A percentile compares a stretch with the other conserved stretches of the same genome.
Conservation (phyloP, 768 basidiomycete genomes). For the Pisolithus albus region DNA sequence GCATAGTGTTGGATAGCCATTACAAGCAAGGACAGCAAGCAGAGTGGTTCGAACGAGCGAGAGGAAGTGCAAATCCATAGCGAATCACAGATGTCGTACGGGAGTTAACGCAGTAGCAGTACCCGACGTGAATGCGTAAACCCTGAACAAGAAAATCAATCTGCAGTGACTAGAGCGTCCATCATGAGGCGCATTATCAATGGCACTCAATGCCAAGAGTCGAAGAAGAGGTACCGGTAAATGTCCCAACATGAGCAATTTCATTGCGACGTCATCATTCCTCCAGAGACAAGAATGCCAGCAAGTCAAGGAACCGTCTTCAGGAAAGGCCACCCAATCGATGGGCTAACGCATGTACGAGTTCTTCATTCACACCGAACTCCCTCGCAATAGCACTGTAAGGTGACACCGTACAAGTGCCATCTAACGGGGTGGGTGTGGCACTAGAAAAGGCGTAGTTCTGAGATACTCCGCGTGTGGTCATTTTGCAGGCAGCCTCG, state of each 20-base stretch:
- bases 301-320: constrained; percentile 1
- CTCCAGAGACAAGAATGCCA: neutral
- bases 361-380: constrained; percentile 63
- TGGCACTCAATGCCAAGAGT: constrained; percentile 24
- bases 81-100: constrained; percentile 10
- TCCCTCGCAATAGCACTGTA: constrained; percentile 59
- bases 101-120: constrained; percentile 14
- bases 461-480: constrained; percentile 3
- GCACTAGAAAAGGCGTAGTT: constrained; percentile 9
- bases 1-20: constrained; percentile 15
- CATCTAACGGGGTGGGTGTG: constrained; percentile 17
- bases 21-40: constrained; percentile 16
- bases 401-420: constrained; percentile 14
- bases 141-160: constrained; percentile 3
- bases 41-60: constrained; percentile 14
- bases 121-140: constrained; percentile 6
- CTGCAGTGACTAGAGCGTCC: constrained; percentile 8
- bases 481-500: constrained; percentile 26
- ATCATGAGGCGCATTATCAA: constrained; percentile 16
- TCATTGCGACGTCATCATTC: constrained; percentile 15
- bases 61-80: constrained; percentile 24
- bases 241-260: constrained; percentile 3
- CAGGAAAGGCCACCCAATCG: constrained; percentile 34
- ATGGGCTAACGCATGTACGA: constrained; percentile 63
- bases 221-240: neutral